Evolutionary conservation across 306 rosid species (phyloP), one percentile per base, ranked within the genome.

Genomic region (Cucurbita maxima): DNA sequence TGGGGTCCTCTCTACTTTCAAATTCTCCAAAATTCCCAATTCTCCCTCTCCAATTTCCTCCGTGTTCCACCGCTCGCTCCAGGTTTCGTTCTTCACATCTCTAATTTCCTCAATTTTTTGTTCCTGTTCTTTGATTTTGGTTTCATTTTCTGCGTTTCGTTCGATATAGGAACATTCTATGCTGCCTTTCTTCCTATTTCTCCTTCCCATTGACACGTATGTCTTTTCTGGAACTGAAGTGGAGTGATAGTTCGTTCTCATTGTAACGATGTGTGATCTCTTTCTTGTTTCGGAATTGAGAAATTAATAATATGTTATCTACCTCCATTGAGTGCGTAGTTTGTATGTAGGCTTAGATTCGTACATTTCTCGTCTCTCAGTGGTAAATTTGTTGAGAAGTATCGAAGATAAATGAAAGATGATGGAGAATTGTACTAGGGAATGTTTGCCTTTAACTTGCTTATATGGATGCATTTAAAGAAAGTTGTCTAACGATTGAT

Each of bases 1-100:
- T 70, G 74, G 74, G 74, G 74, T 70, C 74, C 74, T 70, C 9
- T 22, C 7, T 43, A 41, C 45, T 50, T 70, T 70, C 74, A 70
- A 70, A 70, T 70, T 47, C 73, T 68, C 41, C 22, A 68, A 47
- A 19, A 12, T 68, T 30, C 41, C 72, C 72, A 19, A 44, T 44
- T 68, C 41, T 22, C 57, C 73, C 74, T 48, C 57, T 7, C 18
- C 14, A 25, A 3, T 13, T 60, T 15, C 44, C 36, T 40, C 69
- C 19, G 8, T 55, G 1, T 58, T 41, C 73, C 18, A 13, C 20
- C 73, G 9, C 58, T 68, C 18, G 50, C 47, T 62, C 4, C 74
- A 50, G 74, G 74, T 70, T 47, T 15, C 19, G 12, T 44, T 25
- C 74, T 50, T 22, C 4, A 8, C 9, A 7, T 50, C 58, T 22